phyloP scores from a whole-genome alignment of 2,329 filamentous ascomycete species.

The Botrytis porri region DNA sequence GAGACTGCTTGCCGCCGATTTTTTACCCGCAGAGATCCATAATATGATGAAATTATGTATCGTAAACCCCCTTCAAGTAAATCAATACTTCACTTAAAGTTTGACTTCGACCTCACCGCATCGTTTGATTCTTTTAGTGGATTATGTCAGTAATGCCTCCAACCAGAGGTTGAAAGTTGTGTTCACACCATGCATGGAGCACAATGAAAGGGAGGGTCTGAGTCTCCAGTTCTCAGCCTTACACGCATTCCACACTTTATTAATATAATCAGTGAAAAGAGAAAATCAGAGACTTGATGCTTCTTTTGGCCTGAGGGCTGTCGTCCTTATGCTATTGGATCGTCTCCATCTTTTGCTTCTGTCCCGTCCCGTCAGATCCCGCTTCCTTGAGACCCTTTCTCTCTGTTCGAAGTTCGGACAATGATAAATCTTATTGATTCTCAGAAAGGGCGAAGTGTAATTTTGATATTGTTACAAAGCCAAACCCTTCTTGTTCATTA shows the following conservation, averaged over 20 bases:
- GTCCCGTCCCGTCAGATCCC: background rate
- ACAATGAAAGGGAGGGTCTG: background rate
- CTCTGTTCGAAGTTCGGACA: background rate
- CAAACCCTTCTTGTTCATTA: background rate
- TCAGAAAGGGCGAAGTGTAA: background rate
- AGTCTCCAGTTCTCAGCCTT: slow-evolving; percentile 2
- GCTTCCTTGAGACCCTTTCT: background rate
- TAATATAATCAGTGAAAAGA: background rate
- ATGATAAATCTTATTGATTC: background rate
- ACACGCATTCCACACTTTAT: background rate
- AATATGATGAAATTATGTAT: background rate
- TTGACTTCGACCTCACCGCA: background rate
- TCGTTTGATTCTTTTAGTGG: background rate
- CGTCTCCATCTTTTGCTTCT: background rate
- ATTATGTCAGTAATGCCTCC: background rate
- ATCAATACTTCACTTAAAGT: background rate
- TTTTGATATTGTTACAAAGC: slow-evolving; percentile 3
- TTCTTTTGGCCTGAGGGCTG: background rate
- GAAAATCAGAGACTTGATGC: background rate
- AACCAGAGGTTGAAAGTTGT: background rate
- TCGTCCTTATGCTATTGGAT: background rate
- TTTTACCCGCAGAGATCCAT: background rate
- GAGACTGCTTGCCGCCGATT: background rate
- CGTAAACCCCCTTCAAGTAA: background rate
- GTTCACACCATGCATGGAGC: background rate